Evolutionary conservation across 129 eudicot genomes (phyloP), one percentile per base, ranked within the genome.

Genomic region (Lactuca saligna): DNA sequence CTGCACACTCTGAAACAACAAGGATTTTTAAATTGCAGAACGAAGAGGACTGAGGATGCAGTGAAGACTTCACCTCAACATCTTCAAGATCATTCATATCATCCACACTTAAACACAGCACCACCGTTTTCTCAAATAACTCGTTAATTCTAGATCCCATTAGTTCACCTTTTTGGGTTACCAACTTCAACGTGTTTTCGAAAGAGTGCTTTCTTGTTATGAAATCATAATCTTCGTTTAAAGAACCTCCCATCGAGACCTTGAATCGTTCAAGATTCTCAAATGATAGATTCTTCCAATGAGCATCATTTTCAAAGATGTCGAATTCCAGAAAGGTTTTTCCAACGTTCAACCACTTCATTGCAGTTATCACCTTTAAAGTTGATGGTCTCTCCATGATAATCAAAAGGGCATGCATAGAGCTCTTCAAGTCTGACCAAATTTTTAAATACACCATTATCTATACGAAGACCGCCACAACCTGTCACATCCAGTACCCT

Each of bases 11-110:
- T 11, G 17, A 10, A 46, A 65, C 17, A 12, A 4, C 17, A 20
- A 65, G 70, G 39, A 25, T 3, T 65, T 17, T 65, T 42, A 65
- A 25, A 48, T 65, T 65, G 70, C 31, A 7, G 13, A 65, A 65
- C 10, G 66, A 61, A 62, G 53, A 62, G 56, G 29, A 4, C 20
- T 29, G 20, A 29, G 17, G 38, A 44, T 12, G 69, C 9, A 10
- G 39, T 44, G 12, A 12, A 3, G 51, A 44, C 3, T 44, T 12
- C 51, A 1, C 34, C 0, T 10, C 14, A 16, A 64, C 17, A 39
- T 42, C 39, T 20, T 64, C 17, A 44, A 64, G 56, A 57, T 29
- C n/a, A 57, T 57, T 57, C 37, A 57, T 57, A 9, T 10, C 38
- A 35, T 35, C 38, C 38, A 35, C 38, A 35, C 38, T 35, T 35